Evolutionary conservation across 768 basidiomycete species (phyloP).

Genomic region (Serendipita sp.): DNA sequence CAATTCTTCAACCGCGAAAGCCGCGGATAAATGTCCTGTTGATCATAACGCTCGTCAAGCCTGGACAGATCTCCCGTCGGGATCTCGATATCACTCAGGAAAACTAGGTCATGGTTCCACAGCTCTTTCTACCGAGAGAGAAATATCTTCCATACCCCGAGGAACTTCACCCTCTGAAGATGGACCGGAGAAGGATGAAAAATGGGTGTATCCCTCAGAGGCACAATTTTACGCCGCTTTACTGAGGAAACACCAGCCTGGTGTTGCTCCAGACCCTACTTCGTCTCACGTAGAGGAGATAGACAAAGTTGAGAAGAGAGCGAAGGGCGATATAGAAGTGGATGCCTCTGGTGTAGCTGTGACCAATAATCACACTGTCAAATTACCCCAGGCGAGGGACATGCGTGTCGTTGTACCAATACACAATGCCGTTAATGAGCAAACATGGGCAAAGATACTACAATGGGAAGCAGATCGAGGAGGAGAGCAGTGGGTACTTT

Average conservation of each 20-base stretch:
- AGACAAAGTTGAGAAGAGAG: neutral
- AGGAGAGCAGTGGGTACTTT: constrained; percentile 37
- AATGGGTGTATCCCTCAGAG: constrained; percentile 98
- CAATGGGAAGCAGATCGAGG: constrained; percentile 74
- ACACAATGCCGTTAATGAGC: constrained; percentile 93
- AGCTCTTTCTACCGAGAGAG: constrained; percentile 53
- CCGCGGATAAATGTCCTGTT: constrained; percentile 32
- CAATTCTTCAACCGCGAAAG: neutral
- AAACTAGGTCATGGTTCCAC: constrained; percentile 4
- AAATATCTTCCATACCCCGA: constrained; percentile 79
- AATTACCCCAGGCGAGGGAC: constrained; percentile 59
- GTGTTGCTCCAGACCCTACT: constrained; percentile 4
- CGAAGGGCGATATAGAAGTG: constrained; percentile 4
- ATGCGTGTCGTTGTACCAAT: constrained; percentile 96
- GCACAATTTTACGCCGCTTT: constrained; percentile 98
- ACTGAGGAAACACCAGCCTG: constrained; percentile 74
- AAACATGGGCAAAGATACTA: constrained; percentile 69
- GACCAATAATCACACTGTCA: constrained; percentile 1
- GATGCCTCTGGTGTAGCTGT: neutral
- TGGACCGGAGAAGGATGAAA: constrained; percentile 28
- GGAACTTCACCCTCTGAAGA: constrained; percentile 10
- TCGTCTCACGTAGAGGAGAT: constrained; percentile 1
- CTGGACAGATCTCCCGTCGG: neutral
- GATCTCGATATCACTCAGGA: neutral
- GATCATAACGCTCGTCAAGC: constrained; percentile 22